Percentiles rank a stretch among this genome's conserved stretches.
Conservation (phyloP, 78 protist species). For the Monosiga brevicollis region DNA sequence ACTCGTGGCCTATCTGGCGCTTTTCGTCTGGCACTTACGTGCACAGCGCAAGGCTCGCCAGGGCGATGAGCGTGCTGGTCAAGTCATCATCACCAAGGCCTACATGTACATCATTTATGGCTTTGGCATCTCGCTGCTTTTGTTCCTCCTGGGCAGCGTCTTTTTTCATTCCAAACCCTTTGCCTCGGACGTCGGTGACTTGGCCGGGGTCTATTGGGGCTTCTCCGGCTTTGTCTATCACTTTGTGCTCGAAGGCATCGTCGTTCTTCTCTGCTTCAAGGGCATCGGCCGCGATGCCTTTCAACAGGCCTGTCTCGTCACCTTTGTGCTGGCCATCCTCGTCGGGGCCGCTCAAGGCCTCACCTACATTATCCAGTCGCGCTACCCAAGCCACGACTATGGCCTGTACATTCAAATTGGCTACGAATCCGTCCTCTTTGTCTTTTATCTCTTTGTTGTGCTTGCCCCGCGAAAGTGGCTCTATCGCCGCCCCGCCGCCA, state of each 20-base stretch:
- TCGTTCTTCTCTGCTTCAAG: not conserved
- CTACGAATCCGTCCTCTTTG: not conserved
- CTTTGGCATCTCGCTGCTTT: not conserved
- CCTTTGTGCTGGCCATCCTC: not conserved
- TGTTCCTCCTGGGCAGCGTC: not conserved
- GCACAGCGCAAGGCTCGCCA: no score
- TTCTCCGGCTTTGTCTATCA: not conserved
- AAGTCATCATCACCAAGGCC: not conserved
- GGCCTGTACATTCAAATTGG: not conserved
- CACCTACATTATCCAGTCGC: no score
- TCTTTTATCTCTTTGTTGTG: not conserved
- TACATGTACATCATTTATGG: not conserved
- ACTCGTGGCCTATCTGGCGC: no score
- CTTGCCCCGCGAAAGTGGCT: not conserved
- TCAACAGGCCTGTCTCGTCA: not conserved
- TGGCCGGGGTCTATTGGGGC: not conserved
- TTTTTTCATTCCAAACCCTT: not conserved
- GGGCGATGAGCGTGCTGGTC: no score
- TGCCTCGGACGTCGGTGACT: not conserved
- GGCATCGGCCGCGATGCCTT: not conserved
- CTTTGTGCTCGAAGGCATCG: not conserved
- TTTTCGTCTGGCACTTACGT: no score
- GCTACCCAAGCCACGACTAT: not conserved
- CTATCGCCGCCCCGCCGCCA: not conserved
- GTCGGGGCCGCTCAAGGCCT: no score